These are phyloP conservation scores for Aspergillus proliferans DNA, from an alignment of 2,329 filamentous ascomycete genomes.

Conservation along the genomic window DNA sequence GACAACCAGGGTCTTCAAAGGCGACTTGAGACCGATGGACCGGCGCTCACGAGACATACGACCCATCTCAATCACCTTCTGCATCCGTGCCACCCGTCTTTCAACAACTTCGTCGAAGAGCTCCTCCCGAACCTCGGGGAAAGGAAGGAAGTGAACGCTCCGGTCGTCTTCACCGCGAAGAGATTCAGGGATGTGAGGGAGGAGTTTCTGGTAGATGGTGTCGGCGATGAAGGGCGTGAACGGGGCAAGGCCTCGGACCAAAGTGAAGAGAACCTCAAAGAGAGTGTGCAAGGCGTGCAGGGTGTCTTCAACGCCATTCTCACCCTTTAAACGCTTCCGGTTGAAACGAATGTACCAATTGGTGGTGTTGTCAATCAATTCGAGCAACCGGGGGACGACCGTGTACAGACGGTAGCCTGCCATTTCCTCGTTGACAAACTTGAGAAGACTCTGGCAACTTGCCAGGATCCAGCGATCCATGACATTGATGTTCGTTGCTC, in stretches of 20 bases:
- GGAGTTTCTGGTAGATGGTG: constrained; percentile 80
- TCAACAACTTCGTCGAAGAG: constrained; percentile 83
- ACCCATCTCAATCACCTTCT: constrained; percentile 87
- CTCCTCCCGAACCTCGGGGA: constrained; percentile 81
- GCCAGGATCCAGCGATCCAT: constrained; percentile 97
- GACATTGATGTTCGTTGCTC: constrained; percentile 75
- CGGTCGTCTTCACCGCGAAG: constrained; percentile 65
- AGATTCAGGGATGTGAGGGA: constrained; percentile 71
- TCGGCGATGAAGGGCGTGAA: constrained; percentile 96
- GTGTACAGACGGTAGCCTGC: constrained; percentile 74
- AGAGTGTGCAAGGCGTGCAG: constrained; percentile 86
- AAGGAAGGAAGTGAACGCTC: constrained; percentile 87
- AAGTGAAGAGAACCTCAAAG: constrained; percentile 85
- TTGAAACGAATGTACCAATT: constrained; percentile 99
- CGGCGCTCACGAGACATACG: constrained; percentile 80
- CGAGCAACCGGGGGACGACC: constrained; percentile 76
- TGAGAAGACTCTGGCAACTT: constrained; percentile 80
- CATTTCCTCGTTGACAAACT: constrained; percentile 94
- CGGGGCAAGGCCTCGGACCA: constrained; percentile 80
- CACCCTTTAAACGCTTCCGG: constrained; percentile 82
- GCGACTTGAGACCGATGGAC: constrained; percentile 80
- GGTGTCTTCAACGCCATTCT: constrained; percentile 79
- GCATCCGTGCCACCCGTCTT: constrained; percentile 82
- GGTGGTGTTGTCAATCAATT: constrained; percentile 87
- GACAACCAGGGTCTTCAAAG: constrained; percentile 80